phyloP scores from a whole-genome alignment of 805 yeast genomes.

The Millerago galiae region DNA sequence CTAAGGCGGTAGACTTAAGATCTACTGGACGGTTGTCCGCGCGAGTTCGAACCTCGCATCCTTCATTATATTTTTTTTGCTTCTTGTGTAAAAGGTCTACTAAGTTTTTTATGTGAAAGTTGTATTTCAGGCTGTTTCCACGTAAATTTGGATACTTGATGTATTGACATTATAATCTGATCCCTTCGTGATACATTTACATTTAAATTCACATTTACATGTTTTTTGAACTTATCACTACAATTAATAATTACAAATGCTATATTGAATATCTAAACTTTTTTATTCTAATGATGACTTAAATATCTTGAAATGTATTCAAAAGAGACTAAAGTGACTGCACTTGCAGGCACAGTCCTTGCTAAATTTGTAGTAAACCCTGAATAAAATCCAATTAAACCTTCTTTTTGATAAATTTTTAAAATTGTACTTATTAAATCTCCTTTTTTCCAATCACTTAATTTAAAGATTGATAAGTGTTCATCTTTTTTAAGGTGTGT shows the following conservation, averaged over 20 bases:
- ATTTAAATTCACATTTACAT: too few relatives aligned
- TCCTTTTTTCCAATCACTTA: constrained; percentile 3
- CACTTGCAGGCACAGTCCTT: constrained; percentile 91
- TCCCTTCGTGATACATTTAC: too few relatives aligned
- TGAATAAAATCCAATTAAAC: constrained; percentile 76
- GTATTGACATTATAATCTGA: too few relatives aligned
- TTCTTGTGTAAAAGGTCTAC: too few relatives aligned
- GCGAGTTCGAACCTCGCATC: constrained; percentile 9
- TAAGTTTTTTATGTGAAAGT: too few relatives aligned
- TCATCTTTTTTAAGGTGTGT: constrained; percentile 6
- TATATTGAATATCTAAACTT: background rate
- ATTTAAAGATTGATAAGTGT: constrained; percentile 12
- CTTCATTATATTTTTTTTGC: constrained; percentile 3
- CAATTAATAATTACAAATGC: background rate
- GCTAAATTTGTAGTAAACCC: constrained; percentile 83
- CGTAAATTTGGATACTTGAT: too few relatives aligned
- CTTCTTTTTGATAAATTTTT: constrained; percentile 50
- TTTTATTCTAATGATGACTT: constrained; percentile 1
- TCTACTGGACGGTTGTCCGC: constrained; percentile 6
- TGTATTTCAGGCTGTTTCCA: too few relatives aligned
- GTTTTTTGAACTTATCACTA: too few relatives aligned
- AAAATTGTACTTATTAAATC: constrained; percentile 19
- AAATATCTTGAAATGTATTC: constrained; percentile 51
- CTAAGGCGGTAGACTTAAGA: constrained; percentile 8
- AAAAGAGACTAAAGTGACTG: constrained; percentile 89